These are phyloP conservation scores for Saccharomycopsis malanga DNA, from an alignment of 805 yeast species.

Conservation along the genomic window DNA sequence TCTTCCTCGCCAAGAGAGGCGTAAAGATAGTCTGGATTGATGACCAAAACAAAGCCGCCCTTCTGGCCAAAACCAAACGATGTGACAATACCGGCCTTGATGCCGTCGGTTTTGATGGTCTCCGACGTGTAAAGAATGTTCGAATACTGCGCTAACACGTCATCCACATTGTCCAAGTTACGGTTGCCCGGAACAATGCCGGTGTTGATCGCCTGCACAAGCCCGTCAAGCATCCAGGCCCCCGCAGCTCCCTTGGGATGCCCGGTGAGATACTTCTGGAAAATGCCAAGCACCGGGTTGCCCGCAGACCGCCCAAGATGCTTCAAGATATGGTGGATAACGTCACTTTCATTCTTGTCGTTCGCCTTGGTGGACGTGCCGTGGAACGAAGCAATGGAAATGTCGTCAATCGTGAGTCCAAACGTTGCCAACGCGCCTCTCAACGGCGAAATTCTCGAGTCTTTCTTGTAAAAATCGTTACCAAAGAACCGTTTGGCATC, in stretches of 20 bases:
- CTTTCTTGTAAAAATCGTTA: constrained; percentile 84
- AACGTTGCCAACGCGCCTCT: constrained; percentile 95
- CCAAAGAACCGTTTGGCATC: constrained; percentile 94
- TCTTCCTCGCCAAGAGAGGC: constrained; percentile 69
- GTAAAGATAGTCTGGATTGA: constrained; percentile 89
- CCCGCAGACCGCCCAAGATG: constrained; percentile 97
- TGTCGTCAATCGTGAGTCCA: constrained; percentile 88
- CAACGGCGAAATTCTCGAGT: constrained; percentile 92
- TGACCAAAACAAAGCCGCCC: constrained; percentile 92
- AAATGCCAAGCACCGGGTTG: constrained; percentile 94
- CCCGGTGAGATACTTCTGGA: constrained; percentile 98
- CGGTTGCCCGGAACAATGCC: constrained; percentile 98
- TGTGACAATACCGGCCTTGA: constrained; percentile 94
- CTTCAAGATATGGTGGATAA: constrained; percentile 85
- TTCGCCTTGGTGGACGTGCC: constrained; percentile 99
- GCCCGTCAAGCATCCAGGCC: constrained; percentile 99
- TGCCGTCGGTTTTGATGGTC: constrained; percentile 89
- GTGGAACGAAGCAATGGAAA: constrained; percentile 96
- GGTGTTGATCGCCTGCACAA: constrained; percentile 80
- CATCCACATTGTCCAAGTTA: constrained; percentile 95
- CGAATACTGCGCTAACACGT: constrained; percentile 71
- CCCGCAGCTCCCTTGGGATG: constrained; percentile 99
- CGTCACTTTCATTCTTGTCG: constrained; percentile 94
- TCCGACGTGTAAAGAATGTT: constrained; percentile 92
- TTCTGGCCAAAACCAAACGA: constrained; percentile 99